phyloP scores from a whole-genome alignment of 73 alveolate genomes.

The Diophrys appendiculata region DNA sequence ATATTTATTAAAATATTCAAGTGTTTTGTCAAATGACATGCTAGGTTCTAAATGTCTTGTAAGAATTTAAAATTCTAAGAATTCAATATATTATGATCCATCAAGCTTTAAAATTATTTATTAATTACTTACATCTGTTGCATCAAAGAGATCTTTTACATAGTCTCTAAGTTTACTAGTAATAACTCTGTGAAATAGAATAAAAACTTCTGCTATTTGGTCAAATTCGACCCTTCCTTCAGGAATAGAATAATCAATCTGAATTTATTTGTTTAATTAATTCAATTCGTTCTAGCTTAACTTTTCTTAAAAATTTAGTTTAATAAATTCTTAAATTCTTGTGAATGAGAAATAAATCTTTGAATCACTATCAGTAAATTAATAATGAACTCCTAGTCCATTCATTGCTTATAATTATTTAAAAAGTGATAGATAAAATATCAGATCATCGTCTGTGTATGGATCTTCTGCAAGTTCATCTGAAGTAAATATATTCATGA shows the following conservation, averaged over 20 bases:
- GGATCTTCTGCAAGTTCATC: background rate
- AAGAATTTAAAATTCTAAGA: constrained; percentile 1
- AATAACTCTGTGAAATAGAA: background rate
- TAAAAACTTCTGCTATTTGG: background rate
- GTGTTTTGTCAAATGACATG: background rate
- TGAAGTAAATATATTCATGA: background rate
- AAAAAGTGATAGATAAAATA: background rate
- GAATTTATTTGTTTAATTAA: background rate
- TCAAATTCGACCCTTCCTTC: constrained; percentile 10
- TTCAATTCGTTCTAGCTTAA: background rate
- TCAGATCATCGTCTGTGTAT: constrained; percentile 6
- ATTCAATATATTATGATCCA: background rate
- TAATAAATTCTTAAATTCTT: background rate
- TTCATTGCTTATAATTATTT: background rate
- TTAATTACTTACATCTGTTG: constrained; percentile 1
- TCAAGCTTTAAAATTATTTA: background rate
- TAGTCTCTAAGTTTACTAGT: background rate
- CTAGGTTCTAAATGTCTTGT: constrained; percentile 6
- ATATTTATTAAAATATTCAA: background rate
- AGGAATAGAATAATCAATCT: background rate
- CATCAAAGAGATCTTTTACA: constrained; percentile 1
- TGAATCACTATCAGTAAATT: background rate
- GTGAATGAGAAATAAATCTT: background rate
- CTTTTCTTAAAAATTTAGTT: background rate
- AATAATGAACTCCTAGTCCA: background rate